phyloP scores from a whole-genome alignment of 169 alveolate species.

The Cryptosporidium meleagridis region DNA sequence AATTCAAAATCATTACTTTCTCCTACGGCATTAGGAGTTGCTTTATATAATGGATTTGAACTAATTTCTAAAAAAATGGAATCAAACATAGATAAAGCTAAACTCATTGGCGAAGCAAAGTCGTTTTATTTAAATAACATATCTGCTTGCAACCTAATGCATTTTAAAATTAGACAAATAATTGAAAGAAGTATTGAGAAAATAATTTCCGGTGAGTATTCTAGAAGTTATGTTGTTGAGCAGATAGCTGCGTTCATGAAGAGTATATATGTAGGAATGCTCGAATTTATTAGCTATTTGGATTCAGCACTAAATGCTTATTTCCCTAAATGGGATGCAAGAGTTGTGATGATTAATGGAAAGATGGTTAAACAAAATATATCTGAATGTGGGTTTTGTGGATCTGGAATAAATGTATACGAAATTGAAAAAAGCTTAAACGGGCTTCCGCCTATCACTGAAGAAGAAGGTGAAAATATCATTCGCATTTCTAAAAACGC shows the following conservation, averaged over 20 bases:
- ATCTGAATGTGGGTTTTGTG: slow-evolving; percentile 49
- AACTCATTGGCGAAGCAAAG: background rate
- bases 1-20: slow-evolving; percentile 75
- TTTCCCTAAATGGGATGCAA: slow-evolving; percentile 37
- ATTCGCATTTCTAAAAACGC: background rate
- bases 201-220: slow-evolving; percentile 21
- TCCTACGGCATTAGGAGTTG: slow-evolving; percentile 89
- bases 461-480: background rate
- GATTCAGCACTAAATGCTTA: slow-evolving; percentile 18
- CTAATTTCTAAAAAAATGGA: slow-evolving; percentile 76
- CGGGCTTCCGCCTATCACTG: background rate
- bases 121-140: background rate
- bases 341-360: slow-evolving; percentile 4
- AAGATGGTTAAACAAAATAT: background rate
- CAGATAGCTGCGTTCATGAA: slow-evolving; percentile 16
- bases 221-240: slow-evolving; percentile 59
- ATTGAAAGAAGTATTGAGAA: slow-evolving; percentile 10
- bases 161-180: slow-evolving; percentile 23
- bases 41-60: slow-evolving; percentile 85
- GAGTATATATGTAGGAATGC: slow-evolving; percentile 16
- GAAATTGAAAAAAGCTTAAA: background rate
- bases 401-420: background rate
- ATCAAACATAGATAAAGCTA: background rate
- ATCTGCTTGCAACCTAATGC: slow-evolving; percentile 3
- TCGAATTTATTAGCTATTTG: background rate